phyloP scores from a whole-genome alignment of 2,329 filamentous ascomycete species.

The Neopestalotiopsis clavispora region DNA sequence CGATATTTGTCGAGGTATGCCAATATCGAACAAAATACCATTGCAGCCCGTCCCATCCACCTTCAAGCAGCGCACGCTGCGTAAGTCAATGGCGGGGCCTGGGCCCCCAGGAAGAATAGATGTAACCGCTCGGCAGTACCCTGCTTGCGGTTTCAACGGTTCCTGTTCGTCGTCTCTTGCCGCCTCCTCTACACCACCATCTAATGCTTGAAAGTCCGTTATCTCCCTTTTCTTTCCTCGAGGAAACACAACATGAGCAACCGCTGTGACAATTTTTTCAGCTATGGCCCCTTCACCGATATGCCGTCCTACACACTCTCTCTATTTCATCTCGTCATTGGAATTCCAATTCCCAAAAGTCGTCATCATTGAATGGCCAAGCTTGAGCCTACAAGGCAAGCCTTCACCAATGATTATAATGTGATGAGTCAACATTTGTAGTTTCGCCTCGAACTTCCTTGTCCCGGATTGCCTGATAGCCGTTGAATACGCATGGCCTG shows the following conservation, averaged over 20 bases:
- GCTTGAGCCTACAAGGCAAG: neutral
- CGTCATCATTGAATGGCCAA: neutral
- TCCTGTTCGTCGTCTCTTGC: neutral
- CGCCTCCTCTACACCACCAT: neutral
- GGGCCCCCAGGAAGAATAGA: neutral
- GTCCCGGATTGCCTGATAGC: too few species aligned
- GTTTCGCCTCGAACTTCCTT: too few species aligned
- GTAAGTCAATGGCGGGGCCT: neutral
- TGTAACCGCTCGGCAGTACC: neutral
- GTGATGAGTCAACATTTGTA: too few species aligned
- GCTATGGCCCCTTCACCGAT: neutral
- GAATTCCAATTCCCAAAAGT: neutral
- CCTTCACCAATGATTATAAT: too few species aligned
- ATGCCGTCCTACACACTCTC: slow-evolving; percentile 2
- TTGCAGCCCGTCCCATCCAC: neutral
- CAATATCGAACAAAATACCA: neutral
- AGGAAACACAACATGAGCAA: neutral
- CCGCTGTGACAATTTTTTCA: neutral
- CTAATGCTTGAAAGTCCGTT: neutral
- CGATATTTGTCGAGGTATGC: neutral
- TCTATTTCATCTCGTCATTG: neutral
- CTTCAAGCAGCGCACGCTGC: neutral
- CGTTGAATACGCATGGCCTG: too few species aligned
- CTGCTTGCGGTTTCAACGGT: slow-evolving; percentile 4
- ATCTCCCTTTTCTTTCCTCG: neutral